Conservation (phyloP, 257 asterid genomes). For the Solanum tacnaense region DNA sequence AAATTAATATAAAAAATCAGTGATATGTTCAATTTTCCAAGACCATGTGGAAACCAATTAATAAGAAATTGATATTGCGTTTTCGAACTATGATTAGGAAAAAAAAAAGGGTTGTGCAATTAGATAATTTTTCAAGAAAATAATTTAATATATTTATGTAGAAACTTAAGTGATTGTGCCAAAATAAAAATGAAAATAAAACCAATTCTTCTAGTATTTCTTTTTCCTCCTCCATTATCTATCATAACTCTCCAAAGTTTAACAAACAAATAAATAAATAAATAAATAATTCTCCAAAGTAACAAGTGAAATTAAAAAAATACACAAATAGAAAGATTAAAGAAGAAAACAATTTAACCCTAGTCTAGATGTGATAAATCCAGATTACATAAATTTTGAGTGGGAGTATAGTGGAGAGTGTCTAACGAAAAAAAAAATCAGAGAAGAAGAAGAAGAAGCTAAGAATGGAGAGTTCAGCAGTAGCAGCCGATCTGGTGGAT, state of each 20-base stretch:
- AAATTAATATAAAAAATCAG: not conserved
- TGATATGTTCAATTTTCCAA: too few relatives aligned
- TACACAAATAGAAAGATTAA: too few relatives aligned
- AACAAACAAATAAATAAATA: too few relatives aligned
- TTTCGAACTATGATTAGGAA: too few relatives aligned
- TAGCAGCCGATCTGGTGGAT: slow-evolving; percentile 58
- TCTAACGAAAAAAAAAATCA: not conserved
- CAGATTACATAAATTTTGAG: not conserved
- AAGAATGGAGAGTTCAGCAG: slow-evolving; percentile 43
- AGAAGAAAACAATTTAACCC: not conserved
- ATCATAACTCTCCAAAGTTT: too few relatives aligned
- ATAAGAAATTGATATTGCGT: not conserved
- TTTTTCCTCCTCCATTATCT: not conserved
- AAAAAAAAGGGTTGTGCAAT: not conserved
- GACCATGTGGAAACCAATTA: not conserved
- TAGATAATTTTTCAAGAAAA: not conserved
- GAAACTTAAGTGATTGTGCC: too few relatives aligned
- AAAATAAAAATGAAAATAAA: too few relatives aligned
- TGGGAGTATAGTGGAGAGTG: not conserved
- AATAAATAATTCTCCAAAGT: not conserved
- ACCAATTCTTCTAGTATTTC: not conserved
- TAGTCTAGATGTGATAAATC: not conserved
- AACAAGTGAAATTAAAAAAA: not conserved
- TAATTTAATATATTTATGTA: not conserved
- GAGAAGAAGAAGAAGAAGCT: not conserved